These are phyloP conservation scores for Phyllosticta ampelicida DNA, from an alignment of 2,329 filamentous ascomycete species.

Conservation along the genomic window DNA sequence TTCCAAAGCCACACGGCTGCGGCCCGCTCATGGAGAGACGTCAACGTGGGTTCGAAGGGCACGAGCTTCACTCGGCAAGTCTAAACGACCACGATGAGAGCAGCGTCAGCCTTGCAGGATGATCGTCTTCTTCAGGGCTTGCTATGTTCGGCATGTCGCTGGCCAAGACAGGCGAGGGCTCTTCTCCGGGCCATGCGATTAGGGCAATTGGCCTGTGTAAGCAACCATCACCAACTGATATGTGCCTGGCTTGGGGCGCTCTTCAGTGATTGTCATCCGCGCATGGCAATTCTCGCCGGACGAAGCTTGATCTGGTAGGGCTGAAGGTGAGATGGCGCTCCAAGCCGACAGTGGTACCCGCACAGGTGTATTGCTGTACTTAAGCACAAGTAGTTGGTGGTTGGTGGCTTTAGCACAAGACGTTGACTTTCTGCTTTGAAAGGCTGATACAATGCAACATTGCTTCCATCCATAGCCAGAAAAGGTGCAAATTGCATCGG, in stretches of 20 bases:
- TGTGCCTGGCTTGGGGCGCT: conserved; percentile 10
- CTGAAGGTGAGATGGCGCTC: conserved; percentile 11
- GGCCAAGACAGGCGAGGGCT: not conserved
- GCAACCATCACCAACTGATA: conserved; percentile 6
- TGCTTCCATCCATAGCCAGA: not conserved
- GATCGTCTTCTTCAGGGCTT: conserved; percentile 3
- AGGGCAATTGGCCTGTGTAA: conserved; percentile 6
- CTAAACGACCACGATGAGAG: not conserved
- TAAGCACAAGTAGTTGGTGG: not conserved
- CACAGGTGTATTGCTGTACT: not conserved
- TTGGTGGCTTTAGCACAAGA: not conserved
- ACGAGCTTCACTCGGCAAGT: not conserved
- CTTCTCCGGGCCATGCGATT: conserved; percentile 1
- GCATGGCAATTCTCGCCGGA: conserved; percentile 2
- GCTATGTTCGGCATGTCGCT: conserved; percentile 1
- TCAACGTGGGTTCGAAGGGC: conserved; percentile 1
- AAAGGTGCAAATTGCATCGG: not conserved
- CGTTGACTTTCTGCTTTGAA: not conserved
- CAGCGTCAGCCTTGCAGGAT: conserved; percentile 10
- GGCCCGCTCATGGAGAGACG: conserved; percentile 11
- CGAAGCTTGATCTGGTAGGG: conserved; percentile 10
- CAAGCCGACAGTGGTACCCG: conserved; percentile 1
- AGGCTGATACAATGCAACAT: not conserved
- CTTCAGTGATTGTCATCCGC: conserved; percentile 5
- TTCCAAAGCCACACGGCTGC: conserved; percentile 7